A percentile compares a stretch with the other conserved stretches of the same genome.
Evolutionary conservation across 2,329 filamentous ascomycete genomes (phyloP).

Genomic region (Trichoderma sp.): DNA sequence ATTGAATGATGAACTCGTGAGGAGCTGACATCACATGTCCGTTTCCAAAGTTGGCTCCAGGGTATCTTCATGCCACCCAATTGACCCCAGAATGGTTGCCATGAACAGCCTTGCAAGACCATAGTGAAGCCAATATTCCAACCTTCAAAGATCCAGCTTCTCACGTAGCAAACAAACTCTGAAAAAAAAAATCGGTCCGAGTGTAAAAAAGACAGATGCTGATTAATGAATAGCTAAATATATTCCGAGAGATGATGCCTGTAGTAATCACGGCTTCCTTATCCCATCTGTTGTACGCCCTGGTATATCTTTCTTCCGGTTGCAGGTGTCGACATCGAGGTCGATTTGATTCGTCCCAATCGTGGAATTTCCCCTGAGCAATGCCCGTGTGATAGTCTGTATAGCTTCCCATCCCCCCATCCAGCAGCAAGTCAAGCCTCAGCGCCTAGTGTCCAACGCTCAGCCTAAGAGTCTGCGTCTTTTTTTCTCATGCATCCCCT

Average conservation of each 20-base stretch:
- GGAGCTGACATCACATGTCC: background rate
- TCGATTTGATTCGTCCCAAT: background rate
- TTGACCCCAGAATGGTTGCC: background rate
- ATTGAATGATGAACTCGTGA: background rate
- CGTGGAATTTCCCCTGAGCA: background rate
- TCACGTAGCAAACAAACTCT: background rate
- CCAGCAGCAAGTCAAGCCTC: slow-evolving; percentile 8
- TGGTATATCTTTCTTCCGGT: background rate
- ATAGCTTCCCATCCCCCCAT: background rate
- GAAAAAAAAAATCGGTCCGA: background rate
- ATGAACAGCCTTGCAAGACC: background rate
- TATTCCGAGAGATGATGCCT: background rate
- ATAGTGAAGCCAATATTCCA: background rate
- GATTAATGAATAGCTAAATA: slow-evolving; percentile 11
- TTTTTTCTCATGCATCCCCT: background rate
- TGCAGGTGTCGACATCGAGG: background rate
- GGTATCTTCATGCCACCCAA: background rate
- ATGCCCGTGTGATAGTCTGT: background rate
- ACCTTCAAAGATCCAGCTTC: background rate
- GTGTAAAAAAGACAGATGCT: background rate
- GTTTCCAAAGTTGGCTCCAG: background rate
- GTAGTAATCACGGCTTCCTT: background rate
- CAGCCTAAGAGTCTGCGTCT: background rate
- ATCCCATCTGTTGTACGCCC: slow-evolving; percentile 1
- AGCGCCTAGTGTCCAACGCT: background rate